Percentiles rank a stretch among this genome's conserved stretches.
Conservation (phyloP, 148 eudicot genomes). For the Bassia scoparia region DNA sequence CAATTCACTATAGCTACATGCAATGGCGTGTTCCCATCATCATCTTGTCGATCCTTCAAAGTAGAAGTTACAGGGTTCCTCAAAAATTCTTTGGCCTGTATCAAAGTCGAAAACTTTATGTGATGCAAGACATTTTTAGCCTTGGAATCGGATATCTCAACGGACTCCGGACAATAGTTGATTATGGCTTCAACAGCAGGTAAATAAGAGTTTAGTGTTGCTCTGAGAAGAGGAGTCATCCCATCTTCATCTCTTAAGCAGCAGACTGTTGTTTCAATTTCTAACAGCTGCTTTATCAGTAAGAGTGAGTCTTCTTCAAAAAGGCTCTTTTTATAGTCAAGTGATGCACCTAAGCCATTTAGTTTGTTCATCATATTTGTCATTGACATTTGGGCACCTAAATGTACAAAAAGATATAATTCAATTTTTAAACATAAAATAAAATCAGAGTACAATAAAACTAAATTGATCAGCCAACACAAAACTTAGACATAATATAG, state of each 20-base stretch:
- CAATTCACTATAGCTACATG: not conserved
- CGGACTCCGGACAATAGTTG: not conserved
- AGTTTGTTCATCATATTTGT: not conserved
- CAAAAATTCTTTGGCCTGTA: not conserved
- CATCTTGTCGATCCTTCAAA: not conserved
- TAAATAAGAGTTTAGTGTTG: not conserved
- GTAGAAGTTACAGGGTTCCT: not conserved
- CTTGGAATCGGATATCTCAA: not conserved
- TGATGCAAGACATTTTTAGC: not conserved
- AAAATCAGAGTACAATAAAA: too few relatives aligned
- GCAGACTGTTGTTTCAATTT: not conserved
- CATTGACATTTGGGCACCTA: not conserved
- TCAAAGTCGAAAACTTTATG: not conserved
- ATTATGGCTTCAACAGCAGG: not conserved
- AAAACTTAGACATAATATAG: too few relatives aligned
- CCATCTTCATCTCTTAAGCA: not conserved
- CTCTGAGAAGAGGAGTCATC: not conserved
- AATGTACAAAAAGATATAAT: not conserved
- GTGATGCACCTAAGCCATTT: not conserved
- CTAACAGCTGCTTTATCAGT: not conserved
- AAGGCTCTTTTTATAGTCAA: not conserved
- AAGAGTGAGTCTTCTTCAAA: not conserved
- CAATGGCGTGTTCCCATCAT: not conserved
- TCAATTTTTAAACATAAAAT: too few relatives aligned
- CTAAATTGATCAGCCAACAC: too few relatives aligned